phyloP scores from a whole-genome alignment of 306 rosid species.

The Vachellia collinsii region DNA sequence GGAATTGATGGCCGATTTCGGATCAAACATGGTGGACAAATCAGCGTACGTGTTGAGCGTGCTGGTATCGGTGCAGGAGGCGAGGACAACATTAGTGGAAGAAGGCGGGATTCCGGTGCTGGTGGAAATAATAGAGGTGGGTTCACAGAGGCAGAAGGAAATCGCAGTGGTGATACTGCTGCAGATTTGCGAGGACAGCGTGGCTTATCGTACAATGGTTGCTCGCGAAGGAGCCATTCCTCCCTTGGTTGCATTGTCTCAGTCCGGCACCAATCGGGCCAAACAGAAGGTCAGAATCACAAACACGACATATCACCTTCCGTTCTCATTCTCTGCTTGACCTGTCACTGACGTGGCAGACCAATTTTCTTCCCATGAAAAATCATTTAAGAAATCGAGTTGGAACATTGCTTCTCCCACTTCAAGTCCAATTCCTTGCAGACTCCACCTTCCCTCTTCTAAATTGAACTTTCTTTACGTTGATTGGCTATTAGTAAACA shows the following conservation, averaged over 20 bases:
- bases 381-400: not conserved
- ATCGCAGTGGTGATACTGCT: constrained; percentile 71
- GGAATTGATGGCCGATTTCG: constrained; percentile 92
- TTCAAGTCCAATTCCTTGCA: no score
- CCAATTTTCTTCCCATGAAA: not conserved
- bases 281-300: constrained; percentile 77
- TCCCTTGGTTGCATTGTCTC: constrained; percentile 85
- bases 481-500: no score
- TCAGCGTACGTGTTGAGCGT: constrained; percentile 86
- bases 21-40: constrained; percentile 91
- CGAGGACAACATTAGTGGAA: constrained; percentile 72
- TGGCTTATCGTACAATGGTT: constrained; percentile 68
- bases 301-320: not conserved
- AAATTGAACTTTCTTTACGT: not conserved
- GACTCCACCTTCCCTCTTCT: not conserved
- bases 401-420: not conserved
- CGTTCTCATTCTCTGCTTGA: not conserved
- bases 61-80: constrained; percentile 71
- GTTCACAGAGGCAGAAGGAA: constrained; percentile 88
- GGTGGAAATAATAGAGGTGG: constrained; percentile 90
- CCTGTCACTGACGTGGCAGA: not conserved
- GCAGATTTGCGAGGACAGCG: constrained; percentile 80
- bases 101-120: constrained; percentile 94
- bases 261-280: constrained; percentile 95
- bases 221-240: constrained; percentile 98